These are phyloP conservation scores for Apiospora hydei DNA, from an alignment of 2,329 filamentous ascomycete genomes.

Conservation along the genomic window DNA sequence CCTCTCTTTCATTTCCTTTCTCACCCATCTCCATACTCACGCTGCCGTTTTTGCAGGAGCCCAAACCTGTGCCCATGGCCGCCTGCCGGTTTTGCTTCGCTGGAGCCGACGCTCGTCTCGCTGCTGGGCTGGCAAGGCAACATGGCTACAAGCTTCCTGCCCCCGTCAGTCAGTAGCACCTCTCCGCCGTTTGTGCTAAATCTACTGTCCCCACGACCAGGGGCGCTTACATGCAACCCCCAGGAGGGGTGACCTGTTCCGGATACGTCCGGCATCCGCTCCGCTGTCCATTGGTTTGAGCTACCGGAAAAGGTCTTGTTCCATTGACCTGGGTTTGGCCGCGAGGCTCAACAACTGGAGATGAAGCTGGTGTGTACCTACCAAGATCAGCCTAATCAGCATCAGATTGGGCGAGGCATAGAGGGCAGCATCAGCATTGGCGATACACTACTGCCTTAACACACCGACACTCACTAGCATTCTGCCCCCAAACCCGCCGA, in stretches of 20 bases:
- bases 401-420: constrained; percentile 7
- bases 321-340: constrained; percentile 15
- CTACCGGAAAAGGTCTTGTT: constrained; percentile 17
- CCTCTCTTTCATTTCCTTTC: constrained; percentile 7
- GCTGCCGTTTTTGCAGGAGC: background rate
- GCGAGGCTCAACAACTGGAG: constrained; percentile 19
- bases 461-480: constrained; percentile 4
- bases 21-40: background rate
- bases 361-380: constrained; percentile 10
- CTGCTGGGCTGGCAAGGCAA: constrained; percentile 1
- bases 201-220: constrained; percentile 16
- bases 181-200: constrained; percentile 20
- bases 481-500: background rate
- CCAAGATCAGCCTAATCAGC: constrained; percentile 18
- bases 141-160: constrained; percentile 20
- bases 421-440: constrained; percentile 1
- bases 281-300: constrained; percentile 21
- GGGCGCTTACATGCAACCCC: constrained; percentile 21
- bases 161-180: constrained; percentile 19
- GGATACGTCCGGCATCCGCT: constrained; percentile 21
- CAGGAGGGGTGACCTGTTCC: constrained; percentile 18
- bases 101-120: background rate
- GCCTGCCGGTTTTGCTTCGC: background rate
- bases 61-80: background rate
- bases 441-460: background rate